A percentile compares a stretch with the other conserved stretches of the same genome.
phyloP scores from a whole-genome alignment of 1,284 basidiomycete genomes.

The Trichosporon faecale region DNA sequence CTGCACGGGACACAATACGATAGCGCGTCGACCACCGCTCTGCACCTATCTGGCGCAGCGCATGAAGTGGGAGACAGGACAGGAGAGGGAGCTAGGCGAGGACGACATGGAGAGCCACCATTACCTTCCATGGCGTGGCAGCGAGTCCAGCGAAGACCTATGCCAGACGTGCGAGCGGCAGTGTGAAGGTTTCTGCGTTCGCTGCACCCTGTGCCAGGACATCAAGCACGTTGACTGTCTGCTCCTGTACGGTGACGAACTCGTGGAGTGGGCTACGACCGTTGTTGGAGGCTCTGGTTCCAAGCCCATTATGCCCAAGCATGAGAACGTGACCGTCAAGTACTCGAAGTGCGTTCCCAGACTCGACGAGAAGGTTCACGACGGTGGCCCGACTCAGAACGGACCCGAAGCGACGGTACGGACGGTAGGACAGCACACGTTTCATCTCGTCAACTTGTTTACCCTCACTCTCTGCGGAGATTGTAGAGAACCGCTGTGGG shows the following conservation, averaged over 20 bases:
- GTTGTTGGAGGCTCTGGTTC: conserved; percentile 13
- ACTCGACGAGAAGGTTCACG: conserved; percentile 32
- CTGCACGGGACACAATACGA: conserved; percentile 62
- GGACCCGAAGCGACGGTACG: conserved; percentile 20
- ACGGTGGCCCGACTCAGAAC: conserved; percentile 16
- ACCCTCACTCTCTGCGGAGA: conserved; percentile 65
- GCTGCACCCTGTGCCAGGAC: conserved; percentile 39
- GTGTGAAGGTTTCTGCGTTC: conserved; percentile 35
- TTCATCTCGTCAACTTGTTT: conserved; percentile 62
- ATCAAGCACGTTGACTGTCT: conserved; percentile 39
- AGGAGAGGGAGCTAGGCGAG: conserved; percentile 32
- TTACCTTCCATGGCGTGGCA: conserved; percentile 40
- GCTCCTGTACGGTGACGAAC: conserved; percentile 19
- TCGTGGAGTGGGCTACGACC: conserved; percentile 29
- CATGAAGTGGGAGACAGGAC: conserved; percentile 40
- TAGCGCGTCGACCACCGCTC: conserved; percentile 37
- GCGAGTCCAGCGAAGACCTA: background rate
- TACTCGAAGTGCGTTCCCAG: conserved; percentile 32
- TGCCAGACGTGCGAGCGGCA: conserved; percentile 31
- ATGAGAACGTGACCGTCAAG: conserved; percentile 26
- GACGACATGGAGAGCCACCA: conserved; percentile 37
- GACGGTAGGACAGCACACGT: conserved; percentile 34
- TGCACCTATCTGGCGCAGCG: conserved; percentile 33
- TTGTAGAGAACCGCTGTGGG: conserved; percentile 71
- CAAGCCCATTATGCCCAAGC: background rate